Conservation (phyloP, 148 eudicot species). For the Camellia granthamiana region DNA sequence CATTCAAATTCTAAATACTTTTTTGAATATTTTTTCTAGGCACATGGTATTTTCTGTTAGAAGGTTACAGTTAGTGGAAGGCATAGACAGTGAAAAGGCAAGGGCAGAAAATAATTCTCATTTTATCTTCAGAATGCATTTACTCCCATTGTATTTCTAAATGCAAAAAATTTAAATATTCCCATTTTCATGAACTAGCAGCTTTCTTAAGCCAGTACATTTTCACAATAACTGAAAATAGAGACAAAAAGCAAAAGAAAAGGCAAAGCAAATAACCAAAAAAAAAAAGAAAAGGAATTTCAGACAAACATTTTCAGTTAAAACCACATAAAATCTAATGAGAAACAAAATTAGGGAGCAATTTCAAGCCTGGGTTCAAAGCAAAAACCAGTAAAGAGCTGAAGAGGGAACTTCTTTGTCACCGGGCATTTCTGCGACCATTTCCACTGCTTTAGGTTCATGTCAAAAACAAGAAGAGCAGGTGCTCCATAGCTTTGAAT, state of each 20-base stretch:
- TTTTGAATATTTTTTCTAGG: no score
- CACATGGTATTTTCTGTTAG: no score
- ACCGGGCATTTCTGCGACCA: constrained; percentile 96
- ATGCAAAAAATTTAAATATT: constrained; percentile 13
- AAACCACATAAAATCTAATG: not conserved
- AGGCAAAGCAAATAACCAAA: not conserved
- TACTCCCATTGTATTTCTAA: not conserved
- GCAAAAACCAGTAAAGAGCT: constrained; percentile 93
- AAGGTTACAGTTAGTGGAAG: not conserved
- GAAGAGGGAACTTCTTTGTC: constrained; percentile 85
- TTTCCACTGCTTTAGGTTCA: constrained; percentile 66
- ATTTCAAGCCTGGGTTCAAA: constrained; percentile 90
- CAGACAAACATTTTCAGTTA: not conserved
- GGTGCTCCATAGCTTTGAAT: constrained; percentile 93
- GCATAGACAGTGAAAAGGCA: not conserved
- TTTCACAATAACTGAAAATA: not conserved
- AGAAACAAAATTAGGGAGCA: constrained; percentile 43
- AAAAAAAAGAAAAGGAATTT: not conserved
- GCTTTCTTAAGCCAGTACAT: constrained; percentile 19
- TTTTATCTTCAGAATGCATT: not conserved
- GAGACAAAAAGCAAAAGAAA: not conserved
- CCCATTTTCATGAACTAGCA: constrained; percentile 16
- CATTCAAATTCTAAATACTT: no score
- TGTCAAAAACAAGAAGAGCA: constrained; percentile 72
- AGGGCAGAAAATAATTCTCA: not conserved